Conservation (phyloP, 805 yeast genomes). For the Candida schatavii region DNA sequence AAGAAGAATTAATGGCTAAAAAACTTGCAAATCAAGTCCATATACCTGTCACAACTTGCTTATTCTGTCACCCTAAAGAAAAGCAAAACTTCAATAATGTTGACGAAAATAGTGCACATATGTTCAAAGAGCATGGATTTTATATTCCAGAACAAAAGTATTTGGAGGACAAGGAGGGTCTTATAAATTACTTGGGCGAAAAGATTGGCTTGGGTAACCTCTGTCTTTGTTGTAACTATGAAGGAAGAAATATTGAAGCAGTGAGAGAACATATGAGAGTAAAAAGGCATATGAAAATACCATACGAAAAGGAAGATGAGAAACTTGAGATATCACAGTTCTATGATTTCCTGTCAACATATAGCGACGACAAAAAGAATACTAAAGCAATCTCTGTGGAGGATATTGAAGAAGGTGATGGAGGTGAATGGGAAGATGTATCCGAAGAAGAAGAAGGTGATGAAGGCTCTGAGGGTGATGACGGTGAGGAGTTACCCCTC, state of each 20-base stretch:
- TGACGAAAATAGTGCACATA: constrained; percentile 58
- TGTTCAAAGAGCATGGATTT: constrained; percentile 78
- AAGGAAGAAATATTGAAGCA: constrained; percentile 81
- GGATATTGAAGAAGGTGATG: constrained; percentile 19
- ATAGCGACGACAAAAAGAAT: constrained; percentile 25
- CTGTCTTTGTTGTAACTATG: constrained; percentile 78
- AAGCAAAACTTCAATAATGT: constrained; percentile 31
- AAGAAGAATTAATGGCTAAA: constrained; percentile 42
- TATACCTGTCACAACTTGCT: constrained; percentile 48
- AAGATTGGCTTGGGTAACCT: constrained; percentile 79
- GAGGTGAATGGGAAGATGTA: constrained; percentile 43
- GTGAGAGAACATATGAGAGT: constrained; percentile 84
- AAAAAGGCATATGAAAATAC: constrained; percentile 85
- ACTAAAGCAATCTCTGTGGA: constrained; percentile 11
- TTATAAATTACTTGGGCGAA: constrained; percentile 73
- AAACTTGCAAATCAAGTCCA: constrained; percentile 46
- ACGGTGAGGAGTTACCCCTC: constrained; percentile 28
- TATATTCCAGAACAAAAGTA: constrained; percentile 81
- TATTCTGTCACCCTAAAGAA: constrained; percentile 44
- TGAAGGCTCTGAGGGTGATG: constrained; percentile 18
- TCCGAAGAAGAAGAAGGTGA: constrained; percentile 24
- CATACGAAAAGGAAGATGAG: constrained; percentile 81
- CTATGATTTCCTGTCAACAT: constrained; percentile 78
- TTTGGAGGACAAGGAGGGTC: constrained; percentile 65
- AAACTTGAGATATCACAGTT: constrained; percentile 71